A percentile compares a stretch with the other conserved stretches of the same genome.
Evolutionary conservation across 78 protist genomes (phyloP).

Genomic region (Dictyostelium firmibasis): DNA sequence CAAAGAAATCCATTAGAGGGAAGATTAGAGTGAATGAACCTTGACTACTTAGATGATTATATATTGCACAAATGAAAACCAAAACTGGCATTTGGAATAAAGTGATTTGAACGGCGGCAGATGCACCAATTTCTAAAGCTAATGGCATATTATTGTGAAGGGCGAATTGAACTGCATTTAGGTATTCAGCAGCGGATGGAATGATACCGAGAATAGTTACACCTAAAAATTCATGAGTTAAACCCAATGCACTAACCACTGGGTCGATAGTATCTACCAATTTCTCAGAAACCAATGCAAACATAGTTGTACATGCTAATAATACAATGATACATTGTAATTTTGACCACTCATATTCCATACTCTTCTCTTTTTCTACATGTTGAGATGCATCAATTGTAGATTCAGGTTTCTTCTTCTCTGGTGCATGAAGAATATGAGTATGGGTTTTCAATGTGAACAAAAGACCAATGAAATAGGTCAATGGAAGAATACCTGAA

Average conservation of each 20-base stretch:
- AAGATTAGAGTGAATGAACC: conserved; percentile 80
- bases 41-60: conserved; percentile 24
- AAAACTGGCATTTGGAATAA: conserved; percentile 86
- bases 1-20: conserved; percentile 82
- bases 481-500: conserved; percentile 80
- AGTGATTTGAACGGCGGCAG: conserved; percentile 87
- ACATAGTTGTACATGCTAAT: conserved; percentile 70
- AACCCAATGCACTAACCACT: conserved; percentile 65
- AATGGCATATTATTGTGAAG: conserved; percentile 82
- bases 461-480: conserved; percentile 87
- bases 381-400: not conserved
- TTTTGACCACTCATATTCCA: conserved; percentile 79
- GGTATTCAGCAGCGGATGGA: conserved; percentile 88
- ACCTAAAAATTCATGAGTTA: conserved; percentile 87
- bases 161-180: conserved; percentile 90
- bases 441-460: conserved; percentile 92
- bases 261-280: conserved; percentile 77
- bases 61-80: conserved; percentile 56
- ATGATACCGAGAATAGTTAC: conserved; percentile 86
- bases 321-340: conserved; percentile 70
- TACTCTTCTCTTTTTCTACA: conserved; percentile 7
- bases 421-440: conserved; percentile 66
- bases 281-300: conserved; percentile 81
- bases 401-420: not conserved
- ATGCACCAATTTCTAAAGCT: conserved; percentile 88